Conservation (phyloP, 768 basidiomycete genomes). For the Amanita rimosa region DNA sequence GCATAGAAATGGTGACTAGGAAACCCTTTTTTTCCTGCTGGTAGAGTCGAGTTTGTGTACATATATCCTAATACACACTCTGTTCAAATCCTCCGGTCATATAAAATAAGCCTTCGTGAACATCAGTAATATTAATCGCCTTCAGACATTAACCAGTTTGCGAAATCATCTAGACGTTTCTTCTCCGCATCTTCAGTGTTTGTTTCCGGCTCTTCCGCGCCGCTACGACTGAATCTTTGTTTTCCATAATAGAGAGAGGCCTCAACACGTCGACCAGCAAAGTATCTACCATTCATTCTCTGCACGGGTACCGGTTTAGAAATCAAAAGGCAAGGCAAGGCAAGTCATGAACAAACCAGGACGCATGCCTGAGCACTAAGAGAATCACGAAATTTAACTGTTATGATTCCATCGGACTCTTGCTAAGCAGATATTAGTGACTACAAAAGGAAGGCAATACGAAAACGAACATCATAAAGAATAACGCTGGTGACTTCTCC, state of each 20-base stretch:
- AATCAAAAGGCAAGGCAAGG: slow-evolving; percentile 1
- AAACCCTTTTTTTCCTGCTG: slow-evolving; percentile 67
- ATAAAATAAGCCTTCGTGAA: neutral
- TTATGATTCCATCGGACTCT: slow-evolving; percentile 91
- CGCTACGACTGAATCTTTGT: slow-evolving; percentile 72
- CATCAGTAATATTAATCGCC: slow-evolving; percentile 36
- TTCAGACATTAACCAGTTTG: slow-evolving; percentile 76
- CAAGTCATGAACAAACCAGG: slow-evolving; percentile 30
- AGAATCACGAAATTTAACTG: slow-evolving; percentile 89
- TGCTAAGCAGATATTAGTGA: slow-evolving; percentile 35
- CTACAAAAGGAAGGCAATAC: neutral
- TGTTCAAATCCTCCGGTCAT: neutral
- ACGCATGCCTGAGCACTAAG: slow-evolving; percentile 92
- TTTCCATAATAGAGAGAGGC: slow-evolving; percentile 77
- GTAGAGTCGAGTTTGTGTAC: slow-evolving; percentile 21
- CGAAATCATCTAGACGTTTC: slow-evolving; percentile 80
- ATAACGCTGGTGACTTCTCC: slow-evolving; percentile 96
- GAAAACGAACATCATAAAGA: slow-evolving; percentile 75
- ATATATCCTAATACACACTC: neutral
- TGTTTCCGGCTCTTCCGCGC: slow-evolving; percentile 53
- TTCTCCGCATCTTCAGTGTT: slow-evolving; percentile 70
- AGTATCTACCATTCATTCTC: slow-evolving; percentile 95
- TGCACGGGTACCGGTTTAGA: slow-evolving; percentile 16
- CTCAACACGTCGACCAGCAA: slow-evolving; percentile 73
- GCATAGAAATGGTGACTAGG: slow-evolving; percentile 60